Percentiles rank a stretch among this genome's conserved stretches.
These are phyloP conservation scores for Ophioceras dolichostomum DNA, from an alignment of 2,329 filamentous ascomycete genomes.

Conservation along the genomic window DNA sequence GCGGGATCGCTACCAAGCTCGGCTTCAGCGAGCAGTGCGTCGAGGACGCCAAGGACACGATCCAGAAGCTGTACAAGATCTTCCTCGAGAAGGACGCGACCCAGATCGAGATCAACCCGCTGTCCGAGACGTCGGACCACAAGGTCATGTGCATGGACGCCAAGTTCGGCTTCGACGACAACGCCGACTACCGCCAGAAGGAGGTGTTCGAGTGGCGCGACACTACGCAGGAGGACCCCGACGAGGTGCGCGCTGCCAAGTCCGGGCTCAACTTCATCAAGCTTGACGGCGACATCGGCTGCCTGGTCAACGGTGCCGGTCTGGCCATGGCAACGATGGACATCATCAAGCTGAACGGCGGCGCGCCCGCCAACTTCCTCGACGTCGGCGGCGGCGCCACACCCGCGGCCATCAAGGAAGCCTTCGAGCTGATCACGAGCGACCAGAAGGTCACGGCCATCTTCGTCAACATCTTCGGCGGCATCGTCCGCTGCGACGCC, in stretches of 20 bases:
- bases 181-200: conserved; percentile 96
- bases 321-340: conserved; percentile 99
- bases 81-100: conserved; percentile 98
- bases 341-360: conserved; percentile 99
- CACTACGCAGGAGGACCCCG: conserved; percentile 86
- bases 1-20: conserved; percentile 78
- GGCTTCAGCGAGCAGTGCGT: conserved; percentile 98
- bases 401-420: conserved; percentile 89
- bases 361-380: conserved; percentile 93
- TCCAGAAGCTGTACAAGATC: conserved; percentile 98
- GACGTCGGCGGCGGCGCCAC: conserved; percentile 97
- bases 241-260: conserved; percentile 94
- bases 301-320: conserved; percentile 96
- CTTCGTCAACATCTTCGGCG: conserved; percentile 99
- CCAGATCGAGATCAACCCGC: conserved; percentile 99
- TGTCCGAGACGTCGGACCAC: conserved; percentile 96
- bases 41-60: conserved; percentile 87
- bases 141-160: conserved; percentile 98
- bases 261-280: conserved; percentile 99
- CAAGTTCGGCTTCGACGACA: conserved; percentile 98
- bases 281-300: conserved; percentile 97
- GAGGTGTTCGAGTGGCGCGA: conserved; percentile 92
- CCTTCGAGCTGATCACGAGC: conserved; percentile 96
- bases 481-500: conserved; percentile 94
- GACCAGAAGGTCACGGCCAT: conserved; percentile 97